Base-by-base conservation (phyloP, 2,329 filamentous ascomycete species). In the Colletotrichum brevisporum region DNA sequence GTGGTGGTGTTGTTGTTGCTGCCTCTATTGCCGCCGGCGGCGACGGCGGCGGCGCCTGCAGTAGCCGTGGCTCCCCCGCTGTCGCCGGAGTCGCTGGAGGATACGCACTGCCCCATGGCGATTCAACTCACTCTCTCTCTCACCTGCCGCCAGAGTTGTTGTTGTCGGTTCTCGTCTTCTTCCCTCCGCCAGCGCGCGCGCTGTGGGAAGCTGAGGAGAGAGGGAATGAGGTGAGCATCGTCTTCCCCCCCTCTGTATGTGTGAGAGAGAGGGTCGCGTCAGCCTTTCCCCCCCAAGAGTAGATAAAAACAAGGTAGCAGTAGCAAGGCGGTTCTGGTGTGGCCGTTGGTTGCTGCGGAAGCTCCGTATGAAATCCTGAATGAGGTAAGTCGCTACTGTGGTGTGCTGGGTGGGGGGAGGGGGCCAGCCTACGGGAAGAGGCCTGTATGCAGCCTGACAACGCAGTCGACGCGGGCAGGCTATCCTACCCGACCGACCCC, bases 41-140 rank as follows among this genome's bases (percentile, higher is more conserved):
- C 16, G 16, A 2, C 27, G 26, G 26, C 55, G 48, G 18, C 45
- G 45, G 50, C 16, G 16, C 3, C 31, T 36, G 24, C 43, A 50
- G 12, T 41, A 31, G 43, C 39, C 31, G 47, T 58, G n/a, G 27
- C 27, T 31, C 8, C 27, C 9, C 8, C 27, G 8, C 45, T 48
- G 26, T 47, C 47, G 41, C 51, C 47, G 36, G 24, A 12, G 43
- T 26, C 39, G 54, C 43, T 48, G 50, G 54, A 66, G n/a, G 67
- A 69, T 36, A 67, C 67, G 27, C 67, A 69, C 62, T 69, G 67
- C 18, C 67, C 67, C 67, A 69, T 69, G 66, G 27, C 57, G 45
- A 50, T 24, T 24, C 21, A 24, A 24, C 21, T 24, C 21, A 3
- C 21, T 24, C 62, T 54, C 41, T 31, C 27, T 54, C 41, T 31